A percentile compares a stretch with the other conserved stretches of the same genome.
Evolutionary conservation across 2,329 filamentous ascomycete species (phyloP).

Genomic region (Penicillium hesseltinei): DNA sequence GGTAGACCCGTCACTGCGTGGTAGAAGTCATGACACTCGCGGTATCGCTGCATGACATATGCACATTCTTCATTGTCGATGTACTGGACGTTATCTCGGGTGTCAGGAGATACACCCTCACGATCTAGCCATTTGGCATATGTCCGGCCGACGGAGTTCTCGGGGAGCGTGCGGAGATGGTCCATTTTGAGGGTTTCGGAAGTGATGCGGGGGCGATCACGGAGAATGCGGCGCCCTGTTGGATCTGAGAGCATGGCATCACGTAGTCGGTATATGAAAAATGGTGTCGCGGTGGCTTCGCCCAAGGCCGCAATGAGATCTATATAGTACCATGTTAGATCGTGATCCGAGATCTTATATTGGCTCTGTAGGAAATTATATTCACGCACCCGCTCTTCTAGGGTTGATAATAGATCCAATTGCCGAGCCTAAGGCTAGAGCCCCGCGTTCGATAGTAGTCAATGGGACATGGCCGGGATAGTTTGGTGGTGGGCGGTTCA

Average conservation of each 20-base stretch:
- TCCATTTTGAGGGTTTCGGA: conserved; percentile 67
- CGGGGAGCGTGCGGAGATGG: conserved; percentile 68
- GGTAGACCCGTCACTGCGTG: conserved; percentile 91
- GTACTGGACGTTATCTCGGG: conserved; percentile 76
- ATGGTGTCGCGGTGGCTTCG: conserved; percentile 90
- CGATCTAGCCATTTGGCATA: conserved; percentile 92
- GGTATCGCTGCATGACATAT: conserved; percentile 97
- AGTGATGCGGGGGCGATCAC: conserved; percentile 82
- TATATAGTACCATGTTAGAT: conserved; percentile 34
- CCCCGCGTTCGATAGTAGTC: conserved; percentile 70
- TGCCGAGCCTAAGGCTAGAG: conserved; percentile 64
- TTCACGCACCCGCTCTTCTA: conserved; percentile 65
- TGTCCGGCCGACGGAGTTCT: conserved; percentile 72
- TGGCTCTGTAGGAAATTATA: background rate
- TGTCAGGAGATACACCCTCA: conserved; percentile 91
- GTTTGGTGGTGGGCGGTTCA: conserved; percentile 79
- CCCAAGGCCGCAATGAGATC: conserved; percentile 94
- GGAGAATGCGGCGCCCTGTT: conserved; percentile 86
- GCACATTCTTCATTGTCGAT: conserved; percentile 95
- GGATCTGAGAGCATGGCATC: conserved; percentile 82
- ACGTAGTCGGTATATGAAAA: conserved; percentile 89
- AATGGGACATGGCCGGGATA: conserved; percentile 93
- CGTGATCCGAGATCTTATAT: background rate
- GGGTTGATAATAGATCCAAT: conserved; percentile 67
- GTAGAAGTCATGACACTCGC: conserved; percentile 97